These are phyloP conservation scores for Quercus variabilis DNA, from an alignment of 306 rosid species.

Conservation along the genomic window DNA sequence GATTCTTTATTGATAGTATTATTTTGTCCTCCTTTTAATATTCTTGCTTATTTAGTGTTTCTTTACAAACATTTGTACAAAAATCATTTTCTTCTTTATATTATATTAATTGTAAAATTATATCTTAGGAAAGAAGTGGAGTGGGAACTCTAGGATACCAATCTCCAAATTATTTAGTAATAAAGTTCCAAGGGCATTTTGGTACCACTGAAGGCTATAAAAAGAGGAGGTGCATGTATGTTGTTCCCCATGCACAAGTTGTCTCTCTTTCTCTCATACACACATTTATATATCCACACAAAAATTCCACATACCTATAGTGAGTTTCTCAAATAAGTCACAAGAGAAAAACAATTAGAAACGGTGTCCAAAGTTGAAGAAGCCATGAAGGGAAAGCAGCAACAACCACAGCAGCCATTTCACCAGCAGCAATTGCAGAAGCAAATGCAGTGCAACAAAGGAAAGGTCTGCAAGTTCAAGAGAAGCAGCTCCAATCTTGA, in stretches of 20 bases:
- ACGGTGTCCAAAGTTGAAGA: slow-evolving; percentile 90
- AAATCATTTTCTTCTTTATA: not conserved
- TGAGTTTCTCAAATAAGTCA: too few relatives aligned
- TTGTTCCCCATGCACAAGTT: slow-evolving; percentile 32
- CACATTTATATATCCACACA: too few relatives aligned
- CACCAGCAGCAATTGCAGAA: slow-evolving; percentile 44
- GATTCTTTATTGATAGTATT: too few relatives aligned
- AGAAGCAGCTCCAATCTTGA: slow-evolving; percentile 77
- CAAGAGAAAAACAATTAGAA: not conserved
- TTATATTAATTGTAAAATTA: too few relatives aligned
- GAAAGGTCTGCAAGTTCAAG: slow-evolving; percentile 71
- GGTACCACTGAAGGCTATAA: slow-evolving; percentile 42
- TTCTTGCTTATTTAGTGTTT: not conserved
- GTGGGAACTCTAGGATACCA: not conserved
- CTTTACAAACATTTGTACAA: too few relatives aligned
- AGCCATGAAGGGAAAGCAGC: slow-evolving; percentile 52
- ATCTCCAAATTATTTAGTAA: not conserved
- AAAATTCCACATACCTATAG: too few relatives aligned
- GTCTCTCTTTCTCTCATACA: not conserved
- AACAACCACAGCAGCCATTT: slow-evolving; percentile 30
- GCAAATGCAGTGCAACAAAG: slow-evolving; percentile 82
- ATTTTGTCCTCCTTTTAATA: not conserved
- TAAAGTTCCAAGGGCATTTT: slow-evolving; percentile 20
- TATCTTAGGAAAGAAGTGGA: too few relatives aligned
- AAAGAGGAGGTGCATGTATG: slow-evolving; percentile 35